Percentiles rank a stretch among this genome's conserved stretches.
Conservation (phyloP, 2,329 filamentous ascomycete species). For the Geosmithia putterillii region DNA sequence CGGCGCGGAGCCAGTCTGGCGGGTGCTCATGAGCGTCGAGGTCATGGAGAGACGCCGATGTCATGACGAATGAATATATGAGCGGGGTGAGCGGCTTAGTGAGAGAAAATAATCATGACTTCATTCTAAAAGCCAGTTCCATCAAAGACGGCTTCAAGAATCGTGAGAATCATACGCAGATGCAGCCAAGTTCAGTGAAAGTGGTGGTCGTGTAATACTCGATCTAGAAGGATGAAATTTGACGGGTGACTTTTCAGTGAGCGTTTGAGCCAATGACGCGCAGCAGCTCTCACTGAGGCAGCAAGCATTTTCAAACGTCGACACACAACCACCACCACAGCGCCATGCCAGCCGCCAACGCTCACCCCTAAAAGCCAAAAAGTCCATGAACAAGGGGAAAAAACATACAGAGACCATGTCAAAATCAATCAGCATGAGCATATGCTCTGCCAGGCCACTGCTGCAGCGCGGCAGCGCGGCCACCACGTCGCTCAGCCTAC, state of each 20-base stretch:
- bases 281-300: background rate
- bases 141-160: too few species aligned
- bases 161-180: too few species aligned
- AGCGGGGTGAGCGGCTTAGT: too few species aligned
- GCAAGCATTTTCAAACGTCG: background rate
- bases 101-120: too few species aligned
- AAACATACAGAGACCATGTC: too few species aligned
- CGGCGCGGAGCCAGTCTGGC: conserved; percentile 52
- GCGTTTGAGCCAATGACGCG: background rate
- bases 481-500: background rate
- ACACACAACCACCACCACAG: background rate
- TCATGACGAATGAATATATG: too few species aligned
- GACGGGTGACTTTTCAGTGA: too few species aligned
- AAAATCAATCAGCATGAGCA: background rate
- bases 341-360: too few species aligned
- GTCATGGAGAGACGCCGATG: conserved; percentile 13
- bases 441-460: background rate
- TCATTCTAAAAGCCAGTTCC: too few species aligned
- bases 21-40: conserved; percentile 71
- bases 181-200: too few species aligned
- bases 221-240: too few species aligned
- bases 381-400: background rate
- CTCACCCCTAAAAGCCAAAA: background rate
- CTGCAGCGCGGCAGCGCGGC: background rate
- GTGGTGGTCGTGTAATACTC: too few species aligned